Evolutionary conservation across 2,329 filamentous ascomycete species (phyloP).

Genomic region (Thelonectria discophora): DNA sequence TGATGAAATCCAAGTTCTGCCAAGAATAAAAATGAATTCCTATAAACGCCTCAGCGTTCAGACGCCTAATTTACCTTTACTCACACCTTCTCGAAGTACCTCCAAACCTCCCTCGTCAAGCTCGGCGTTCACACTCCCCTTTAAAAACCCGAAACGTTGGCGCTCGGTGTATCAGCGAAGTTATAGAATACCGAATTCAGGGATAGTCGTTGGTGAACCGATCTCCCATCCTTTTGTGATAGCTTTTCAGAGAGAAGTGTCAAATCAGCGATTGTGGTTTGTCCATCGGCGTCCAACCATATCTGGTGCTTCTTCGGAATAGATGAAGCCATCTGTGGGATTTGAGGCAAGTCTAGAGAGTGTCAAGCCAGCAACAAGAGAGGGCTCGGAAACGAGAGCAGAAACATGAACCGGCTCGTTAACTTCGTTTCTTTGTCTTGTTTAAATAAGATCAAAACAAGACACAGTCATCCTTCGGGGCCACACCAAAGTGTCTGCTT

Average conservation of each 20-base stretch:
- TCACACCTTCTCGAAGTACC: too few species aligned
- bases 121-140: too few species aligned
- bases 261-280: neutral
- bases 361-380: conserved; percentile 27
- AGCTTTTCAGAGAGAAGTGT: neutral
- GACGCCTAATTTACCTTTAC: too few species aligned
- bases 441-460: too few species aligned
- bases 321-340: conserved; percentile 28
- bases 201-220: conserved; percentile 13
- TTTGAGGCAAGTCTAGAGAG: conserved; percentile 28
- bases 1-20: too few species aligned
- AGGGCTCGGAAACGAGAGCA: conserved; percentile 20
- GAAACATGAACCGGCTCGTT: conserved; percentile 10
- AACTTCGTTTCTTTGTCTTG: neutral
- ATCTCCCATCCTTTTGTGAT: conserved; percentile 9
- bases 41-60: too few species aligned
- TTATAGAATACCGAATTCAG: conserved; percentile 25
- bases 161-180: conserved; percentile 15
- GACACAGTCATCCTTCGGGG: conserved; percentile 24
- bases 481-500: conserved; percentile 26
- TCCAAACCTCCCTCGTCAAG: too few species aligned
- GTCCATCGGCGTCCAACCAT: conserved; percentile 16
- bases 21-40: too few species aligned
- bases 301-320: neutral
- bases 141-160: neutral